Percentiles rank a stretch among this genome's conserved stretches.
Conservation (phyloP, 2,329 filamentous ascomycete species). For the Grosmannia huntii region DNA sequence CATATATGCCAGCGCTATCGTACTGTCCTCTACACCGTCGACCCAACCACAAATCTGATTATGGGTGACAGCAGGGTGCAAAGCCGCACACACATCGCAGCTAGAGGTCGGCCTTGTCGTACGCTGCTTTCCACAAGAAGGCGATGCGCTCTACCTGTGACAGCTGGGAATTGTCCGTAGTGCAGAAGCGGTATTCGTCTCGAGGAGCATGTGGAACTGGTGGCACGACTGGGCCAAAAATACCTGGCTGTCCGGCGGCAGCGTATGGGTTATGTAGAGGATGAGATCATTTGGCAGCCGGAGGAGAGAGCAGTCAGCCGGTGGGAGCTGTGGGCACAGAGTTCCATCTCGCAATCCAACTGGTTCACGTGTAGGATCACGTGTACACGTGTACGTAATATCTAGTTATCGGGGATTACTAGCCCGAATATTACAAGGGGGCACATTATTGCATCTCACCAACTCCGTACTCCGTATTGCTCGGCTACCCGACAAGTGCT, state of each 20-base stretch:
- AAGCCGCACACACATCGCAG: not conserved
- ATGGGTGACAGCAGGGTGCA: not conserved
- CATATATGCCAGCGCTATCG: not conserved
- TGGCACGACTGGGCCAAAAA: not conserved
- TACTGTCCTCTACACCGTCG: not conserved
- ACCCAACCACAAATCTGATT: not conserved
- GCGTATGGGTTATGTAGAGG: not conserved
- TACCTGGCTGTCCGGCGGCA: not conserved
- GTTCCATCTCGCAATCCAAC: not conserved
- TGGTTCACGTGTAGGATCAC: not conserved
- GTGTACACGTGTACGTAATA: not conserved
- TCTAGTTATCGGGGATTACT: not conserved
- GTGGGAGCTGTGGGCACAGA: not conserved
- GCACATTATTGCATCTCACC: not conserved
- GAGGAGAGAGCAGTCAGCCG: not conserved
- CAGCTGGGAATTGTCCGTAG: not conserved
- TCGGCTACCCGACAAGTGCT: not conserved
- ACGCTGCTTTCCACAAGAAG: not conserved
- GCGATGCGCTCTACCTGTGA: not conserved
- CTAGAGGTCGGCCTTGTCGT: not conserved
- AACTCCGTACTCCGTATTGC: no score
- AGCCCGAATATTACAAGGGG: not conserved
- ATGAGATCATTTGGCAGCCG: not conserved
- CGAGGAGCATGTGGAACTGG: not conserved
- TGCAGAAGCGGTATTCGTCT: not conserved